Evolutionary conservation across 1,139 yeast genomes (phyloP), one percentile per base, ranked within the genome.

Genomic region (Geotrichum klebahnii): DNA sequence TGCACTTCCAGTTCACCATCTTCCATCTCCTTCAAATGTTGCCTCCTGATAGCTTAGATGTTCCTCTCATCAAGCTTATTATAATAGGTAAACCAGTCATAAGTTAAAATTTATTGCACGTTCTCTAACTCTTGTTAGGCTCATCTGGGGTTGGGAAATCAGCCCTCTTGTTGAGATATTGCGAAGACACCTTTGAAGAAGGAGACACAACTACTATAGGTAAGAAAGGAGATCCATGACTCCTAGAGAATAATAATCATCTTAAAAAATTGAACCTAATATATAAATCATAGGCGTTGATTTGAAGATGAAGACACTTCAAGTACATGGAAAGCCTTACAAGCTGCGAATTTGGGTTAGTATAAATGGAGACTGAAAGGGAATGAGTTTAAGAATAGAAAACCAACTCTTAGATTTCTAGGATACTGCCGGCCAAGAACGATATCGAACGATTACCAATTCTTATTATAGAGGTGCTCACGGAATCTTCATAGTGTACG

Each of bases 401-500:
- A 26, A 26, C 36, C 8, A 14, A 29, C 2, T 9, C 12, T 10
- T 29, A 26, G 8, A 9, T 33, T 5, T 24, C 24, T 29, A 50
- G 98, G 98, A 92, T 68, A 92, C 98, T 34, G 98, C 98, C 5
- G 98, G 98, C 26, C 98, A 92, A 72, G 98, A 92, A 70, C 79
- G 98, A 63, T 92, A 92, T 76, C 81, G 97, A 75, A 92, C 97
- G 50, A 92, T 92, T 69, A 92, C 98, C 45, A 89, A 97, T 22
- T 97, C 97, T 6, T 92, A 92, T 71, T 92, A 92, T 73, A 81
- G 98, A 70, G 97, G 97, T 51, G 98, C 98, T 53, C 88, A 89
- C 92, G 98, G 98, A 55, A 92, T 92, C 66, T 81, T 92, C 53
- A 80, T 92, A 61, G 96, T 92, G 45, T 92, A 92, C 70, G 98